A percentile compares a stretch with the other conserved stretches of the same genome.
phyloP scores from a whole-genome alignment of 805 yeast species.

The Kodamaea laetipori region DNA sequence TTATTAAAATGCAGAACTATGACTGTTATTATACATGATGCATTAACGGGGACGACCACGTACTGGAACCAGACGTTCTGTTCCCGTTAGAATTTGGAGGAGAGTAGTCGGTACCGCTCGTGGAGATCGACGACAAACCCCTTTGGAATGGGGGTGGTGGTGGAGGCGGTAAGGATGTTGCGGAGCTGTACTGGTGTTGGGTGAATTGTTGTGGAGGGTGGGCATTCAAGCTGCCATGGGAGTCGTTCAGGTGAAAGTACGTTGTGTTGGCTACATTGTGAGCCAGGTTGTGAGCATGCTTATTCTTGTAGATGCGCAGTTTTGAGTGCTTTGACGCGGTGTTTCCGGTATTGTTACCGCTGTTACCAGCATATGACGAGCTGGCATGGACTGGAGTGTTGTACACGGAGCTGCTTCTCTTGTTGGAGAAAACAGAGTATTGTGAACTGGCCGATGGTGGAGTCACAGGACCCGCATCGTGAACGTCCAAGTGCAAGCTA shows the following conservation, averaged over 20 bases:
- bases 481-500: background rate
- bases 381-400: slow-evolving; percentile 29
- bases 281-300: background rate
- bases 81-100: slow-evolving; percentile 11
- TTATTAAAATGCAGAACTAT: too few species aligned
- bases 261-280: slow-evolving; percentile 5
- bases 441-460: slow-evolving; percentile 48
- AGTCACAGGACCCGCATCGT: slow-evolving; percentile 29
- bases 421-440: slow-evolving; percentile 38
- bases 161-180: slow-evolving; percentile 10
- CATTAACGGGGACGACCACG: slow-evolving; percentile 19
- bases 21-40: slow-evolving; percentile 15
- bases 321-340: slow-evolving; percentile 11
- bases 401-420: slow-evolving; percentile 22
- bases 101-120: slow-evolving; percentile 13
- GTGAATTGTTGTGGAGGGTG: slow-evolving; percentile 7
- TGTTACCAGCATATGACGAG: slow-evolving; percentile 13
- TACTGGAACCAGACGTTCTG: slow-evolving; percentile 14
- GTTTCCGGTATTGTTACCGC: slow-evolving; percentile 4
- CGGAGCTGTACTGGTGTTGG: slow-evolving; percentile 9
- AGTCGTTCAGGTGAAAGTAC: slow-evolving; percentile 8
- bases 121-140: slow-evolving; percentile 5
- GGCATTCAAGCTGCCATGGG: slow-evolving; percentile 11
- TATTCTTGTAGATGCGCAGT: slow-evolving; percentile 17
- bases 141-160: slow-evolving; percentile 13